phyloP scores from a whole-genome alignment of 352 stramenopile genomes.

The Ophiocytium majus region DNA sequence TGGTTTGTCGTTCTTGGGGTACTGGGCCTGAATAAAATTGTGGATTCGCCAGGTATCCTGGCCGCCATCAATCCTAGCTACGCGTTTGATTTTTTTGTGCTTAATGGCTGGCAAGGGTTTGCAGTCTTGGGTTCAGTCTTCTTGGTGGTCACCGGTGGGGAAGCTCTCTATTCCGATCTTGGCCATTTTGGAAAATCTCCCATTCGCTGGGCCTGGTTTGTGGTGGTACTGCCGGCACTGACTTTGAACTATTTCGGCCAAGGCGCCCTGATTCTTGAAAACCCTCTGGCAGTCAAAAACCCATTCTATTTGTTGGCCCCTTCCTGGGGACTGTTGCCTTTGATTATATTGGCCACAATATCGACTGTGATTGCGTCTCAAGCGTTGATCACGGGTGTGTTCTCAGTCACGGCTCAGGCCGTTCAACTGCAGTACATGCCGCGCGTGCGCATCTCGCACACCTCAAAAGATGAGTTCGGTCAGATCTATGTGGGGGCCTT shows the following conservation, averaged over 20 bases:
- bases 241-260: slow-evolving; percentile 13
- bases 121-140: neutral
- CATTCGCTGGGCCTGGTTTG: neutral
- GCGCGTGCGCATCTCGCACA: neutral
- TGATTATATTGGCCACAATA: neutral
- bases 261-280: neutral
- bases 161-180: slow-evolving; percentile 6
- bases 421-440: slow-evolving; percentile 4
- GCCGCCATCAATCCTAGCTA: neutral
- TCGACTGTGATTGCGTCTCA: slow-evolving; percentile 7
- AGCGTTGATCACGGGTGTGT: neutral
- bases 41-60: neutral
- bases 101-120: neutral
- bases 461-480: neutral
- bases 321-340: neutral
- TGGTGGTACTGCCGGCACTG: neutral
- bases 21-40: neutral
- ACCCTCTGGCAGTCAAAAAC: neutral
- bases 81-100: neutral
- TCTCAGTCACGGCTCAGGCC: neutral
- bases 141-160: neutral
- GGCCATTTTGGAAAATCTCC: neutral
- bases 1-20: neutral
- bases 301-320: slow-evolving; percentile 1
- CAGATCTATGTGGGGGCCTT: neutral